Base-by-base conservation (phyloP, 164 flowering plant species). In the Berberis thunbergii region DNA sequence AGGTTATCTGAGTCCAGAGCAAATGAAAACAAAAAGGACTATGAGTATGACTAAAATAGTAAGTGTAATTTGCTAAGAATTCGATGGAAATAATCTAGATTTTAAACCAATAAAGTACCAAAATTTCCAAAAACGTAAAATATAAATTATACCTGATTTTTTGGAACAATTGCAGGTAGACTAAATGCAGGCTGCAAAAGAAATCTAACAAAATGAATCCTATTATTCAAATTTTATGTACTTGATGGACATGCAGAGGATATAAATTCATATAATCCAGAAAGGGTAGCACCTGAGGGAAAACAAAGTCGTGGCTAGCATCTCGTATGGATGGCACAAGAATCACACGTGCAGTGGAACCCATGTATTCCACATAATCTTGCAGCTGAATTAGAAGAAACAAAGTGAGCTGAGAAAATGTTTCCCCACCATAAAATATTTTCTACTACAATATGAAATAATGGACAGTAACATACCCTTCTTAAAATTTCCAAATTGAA, bases 251-350 rank as follows among this genome's bases (percentile, higher is more conserved):
- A 48, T 48, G 7, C 4, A 26, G 26, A 26, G 26, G 0, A 26
- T 26, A 26, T 26, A 26, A 26, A 26, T 26, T 26, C 26, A 0
- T 52, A 1, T 0, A 52, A 52, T 52, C n/a, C n/a, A 50, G 41
- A 10, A 64, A 40, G 7, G 57, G 54, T 26, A 64, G 57, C 64
- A 95, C 99, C 97, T 95, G 98, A 56, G 99, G 99, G 76, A 88
- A 95, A 67, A 91, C 97, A 74, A 85, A 85, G 68, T 88, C 98
- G 74, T 95, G 97, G 75, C 80, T 69, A 57, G 97, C 92, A 82
- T 95, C 99, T 46, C 97, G 85, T 66, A 75, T 72, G 44, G 99
- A 91, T 73, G 99, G 98, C 62, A 91, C 81, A 59, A 95, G 81
- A 69, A 95, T 60, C 46, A 91, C 96, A 39, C 84, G 87, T 41